These are phyloP conservation scores for Collybia sp. DNA, from an alignment of 768 basidiomycete genomes.

Conservation along the genomic window DNA sequence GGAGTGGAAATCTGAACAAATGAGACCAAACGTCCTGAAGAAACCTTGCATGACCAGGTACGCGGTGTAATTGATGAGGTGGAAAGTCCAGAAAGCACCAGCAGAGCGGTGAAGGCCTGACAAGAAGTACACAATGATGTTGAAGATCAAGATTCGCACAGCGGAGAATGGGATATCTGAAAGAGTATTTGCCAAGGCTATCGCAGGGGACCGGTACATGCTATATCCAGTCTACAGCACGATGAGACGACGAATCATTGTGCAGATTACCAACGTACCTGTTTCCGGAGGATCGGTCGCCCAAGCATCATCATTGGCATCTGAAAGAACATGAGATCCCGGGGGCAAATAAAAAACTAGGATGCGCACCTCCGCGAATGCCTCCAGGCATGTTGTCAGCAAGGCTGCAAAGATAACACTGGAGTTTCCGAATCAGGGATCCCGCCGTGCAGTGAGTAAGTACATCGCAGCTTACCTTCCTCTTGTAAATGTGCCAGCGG, in stretches of 20 bases:
- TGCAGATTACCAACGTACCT: constrained; percentile 22
- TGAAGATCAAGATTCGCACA: constrained; percentile 50
- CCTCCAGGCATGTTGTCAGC: constrained; percentile 64
- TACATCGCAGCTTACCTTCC: constrained; percentile 40
- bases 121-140: constrained; percentile 71
- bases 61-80: constrained; percentile 59
- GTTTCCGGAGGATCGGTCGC: constrained; percentile 69
- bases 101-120: constrained; percentile 40
- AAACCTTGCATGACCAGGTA: constrained; percentile 79
- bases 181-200: constrained; percentile 61
- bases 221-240: constrained; percentile 45
- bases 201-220: constrained; percentile 63
- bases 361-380: constrained; percentile 57
- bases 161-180: constrained; percentile 71
- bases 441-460: neutral
- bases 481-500: constrained; percentile 83
- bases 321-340: constrained; percentile 35
- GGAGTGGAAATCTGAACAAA: constrained; percentile 41
- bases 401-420: constrained; percentile 70
- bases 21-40: constrained; percentile 69
- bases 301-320: constrained; percentile 79
- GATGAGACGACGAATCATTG: no score
- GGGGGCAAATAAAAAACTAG: constrained; percentile 3
- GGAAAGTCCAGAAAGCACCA: constrained; percentile 50
- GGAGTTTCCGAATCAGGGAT: neutral